phyloP scores from a whole-genome alignment of 1,284 basidiomycete species.

The Coriolopsis trogii region DNA sequence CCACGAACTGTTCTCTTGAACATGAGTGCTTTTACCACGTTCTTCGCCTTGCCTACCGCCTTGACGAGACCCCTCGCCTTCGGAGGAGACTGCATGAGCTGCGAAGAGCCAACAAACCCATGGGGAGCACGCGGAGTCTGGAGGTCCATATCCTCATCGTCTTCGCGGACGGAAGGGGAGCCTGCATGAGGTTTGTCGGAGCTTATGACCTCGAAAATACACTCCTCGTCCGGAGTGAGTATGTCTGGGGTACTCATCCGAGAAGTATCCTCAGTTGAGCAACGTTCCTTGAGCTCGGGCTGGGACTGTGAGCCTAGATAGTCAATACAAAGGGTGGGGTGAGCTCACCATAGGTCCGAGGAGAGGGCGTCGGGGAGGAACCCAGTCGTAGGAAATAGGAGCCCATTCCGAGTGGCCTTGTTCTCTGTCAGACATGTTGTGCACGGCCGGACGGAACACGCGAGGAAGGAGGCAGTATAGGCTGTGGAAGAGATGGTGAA shows the following conservation, averaged over 20 bases:
- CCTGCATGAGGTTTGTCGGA: neutral
- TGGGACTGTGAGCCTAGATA: neutral
- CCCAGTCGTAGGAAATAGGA: too few relatives aligned
- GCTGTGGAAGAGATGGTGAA: neutral
- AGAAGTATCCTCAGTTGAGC: neutral
- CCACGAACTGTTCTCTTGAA: conserved; percentile 5
- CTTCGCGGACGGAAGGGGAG: neutral
- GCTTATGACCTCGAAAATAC: neutral
- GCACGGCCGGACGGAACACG: too few relatives aligned
- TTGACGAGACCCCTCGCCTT: conserved; percentile 4
- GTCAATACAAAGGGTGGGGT: too few relatives aligned
- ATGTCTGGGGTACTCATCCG: neutral
- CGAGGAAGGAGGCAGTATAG: neutral
- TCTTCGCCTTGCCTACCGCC: conserved; percentile 17
- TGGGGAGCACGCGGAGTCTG: neutral
- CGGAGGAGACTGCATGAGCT: neutral
- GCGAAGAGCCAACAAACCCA: neutral
- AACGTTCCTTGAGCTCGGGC: neutral
- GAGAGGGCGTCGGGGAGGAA: too few relatives aligned
- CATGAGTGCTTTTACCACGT: conserved; percentile 11
- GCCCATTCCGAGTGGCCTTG: too few relatives aligned
- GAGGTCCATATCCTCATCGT: neutral
- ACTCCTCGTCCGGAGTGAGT: neutral
- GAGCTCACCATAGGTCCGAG: too few relatives aligned
- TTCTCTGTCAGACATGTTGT: too few relatives aligned